Percentiles rank a stretch among this genome's conserved stretches.
Evolutionary conservation across 1,284 basidiomycete genomes (phyloP).

Genomic region (Ustilago crameri): DNA sequence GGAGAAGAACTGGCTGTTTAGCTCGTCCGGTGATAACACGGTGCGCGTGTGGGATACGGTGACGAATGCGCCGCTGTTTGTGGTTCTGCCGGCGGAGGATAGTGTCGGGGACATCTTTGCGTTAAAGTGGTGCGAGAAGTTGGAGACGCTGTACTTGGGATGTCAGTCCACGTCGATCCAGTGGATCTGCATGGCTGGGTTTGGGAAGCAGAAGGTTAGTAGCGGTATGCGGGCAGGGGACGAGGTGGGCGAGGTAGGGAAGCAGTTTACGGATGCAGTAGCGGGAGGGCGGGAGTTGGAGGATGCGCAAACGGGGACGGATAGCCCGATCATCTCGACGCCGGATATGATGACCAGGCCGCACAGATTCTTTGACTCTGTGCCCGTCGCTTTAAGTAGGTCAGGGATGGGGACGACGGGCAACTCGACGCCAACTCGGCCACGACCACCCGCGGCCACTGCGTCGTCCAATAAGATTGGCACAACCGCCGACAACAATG

Average conservation of each 20-base stretch:
- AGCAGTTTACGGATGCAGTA: background rate
- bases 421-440: slow-evolving; percentile 25
- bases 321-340: slow-evolving; percentile 47
- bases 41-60: slow-evolving; percentile 84
- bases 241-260: no score
- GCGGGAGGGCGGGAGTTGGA: background rate
- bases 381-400: slow-evolving; percentile 42
- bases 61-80: slow-evolving; percentile 78
- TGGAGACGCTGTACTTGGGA: slow-evolving; percentile 83
- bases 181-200: slow-evolving; percentile 47
- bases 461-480: slow-evolving; percentile 1
- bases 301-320: slow-evolving; percentile 1
- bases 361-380: slow-evolving; percentile 69
- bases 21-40: slow-evolving; percentile 59
- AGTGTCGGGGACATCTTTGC: slow-evolving; percentile 87
- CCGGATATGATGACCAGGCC: slow-evolving; percentile 44
- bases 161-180: slow-evolving; percentile 79
- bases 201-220: slow-evolving; percentile 7
- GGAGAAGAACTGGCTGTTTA: slow-evolving; percentile 69
- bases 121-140: slow-evolving; percentile 79
- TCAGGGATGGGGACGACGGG: slow-evolving; percentile 37
- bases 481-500: background rate
- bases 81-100: slow-evolving; percentile 85
- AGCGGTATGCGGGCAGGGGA: background rate
- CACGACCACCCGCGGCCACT: slow-evolving; percentile 1